phyloP scores from a whole-genome alignment of 202 grass and related monocot species.

The Panicum hallii region DNA sequence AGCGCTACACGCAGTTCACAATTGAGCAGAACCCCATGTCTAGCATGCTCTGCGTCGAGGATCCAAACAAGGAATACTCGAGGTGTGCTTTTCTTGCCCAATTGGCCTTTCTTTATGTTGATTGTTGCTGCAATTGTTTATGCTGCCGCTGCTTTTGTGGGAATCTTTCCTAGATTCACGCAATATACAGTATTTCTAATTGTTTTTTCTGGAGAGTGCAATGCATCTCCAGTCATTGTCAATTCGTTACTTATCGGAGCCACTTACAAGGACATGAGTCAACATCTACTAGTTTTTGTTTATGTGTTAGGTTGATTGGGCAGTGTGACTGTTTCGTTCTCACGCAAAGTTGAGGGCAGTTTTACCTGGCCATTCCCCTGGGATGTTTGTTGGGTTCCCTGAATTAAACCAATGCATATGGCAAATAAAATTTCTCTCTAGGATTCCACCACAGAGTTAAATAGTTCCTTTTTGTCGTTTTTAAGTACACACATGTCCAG shows the following conservation, averaged over 20 bases:
- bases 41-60: slow-evolving; percentile 75
- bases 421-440: neutral
- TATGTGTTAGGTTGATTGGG: slow-evolving; percentile 39
- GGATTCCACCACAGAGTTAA: neutral
- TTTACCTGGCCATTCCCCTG: slow-evolving; percentile 16
- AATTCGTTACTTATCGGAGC: slow-evolving; percentile 23
- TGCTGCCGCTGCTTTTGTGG: slow-evolving; percentile 27
- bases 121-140: slow-evolving; percentile 44
- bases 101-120: slow-evolving; percentile 15
- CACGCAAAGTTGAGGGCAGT: neutral
- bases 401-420: neutral
- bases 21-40: slow-evolving; percentile 97
- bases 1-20: slow-evolving; percentile 83
- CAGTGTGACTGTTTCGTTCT: neutral
- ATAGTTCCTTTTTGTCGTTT: neutral
- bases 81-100: slow-evolving; percentile 51
- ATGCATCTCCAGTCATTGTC: slow-evolving; percentile 23
- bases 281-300: slow-evolving; percentile 15
- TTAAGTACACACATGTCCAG: neutral
- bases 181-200: slow-evolving; percentile 31
- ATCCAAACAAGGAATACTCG: slow-evolving; percentile 54
- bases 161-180: slow-evolving; percentile 42
- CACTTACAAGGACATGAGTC: slow-evolving; percentile 34
- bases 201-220: slow-evolving; percentile 19
- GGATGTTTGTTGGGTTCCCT: slow-evolving; percentile 10